Base-by-base conservation (phyloP, 129 eudicot genomes). In the Lonicera japonica region DNA sequence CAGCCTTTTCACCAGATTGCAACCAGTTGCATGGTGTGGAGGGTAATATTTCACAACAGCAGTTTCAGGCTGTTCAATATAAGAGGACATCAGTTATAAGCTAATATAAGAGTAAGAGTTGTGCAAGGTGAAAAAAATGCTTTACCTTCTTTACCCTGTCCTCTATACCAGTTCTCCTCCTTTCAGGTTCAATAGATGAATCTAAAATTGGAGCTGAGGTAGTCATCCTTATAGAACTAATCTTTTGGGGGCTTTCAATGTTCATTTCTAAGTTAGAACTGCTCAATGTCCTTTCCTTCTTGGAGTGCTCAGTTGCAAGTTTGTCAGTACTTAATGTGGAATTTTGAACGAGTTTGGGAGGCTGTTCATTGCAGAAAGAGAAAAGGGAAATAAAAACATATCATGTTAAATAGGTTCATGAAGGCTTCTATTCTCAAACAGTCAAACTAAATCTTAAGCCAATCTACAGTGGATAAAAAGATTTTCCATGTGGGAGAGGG, bases 301-400 rank as follows among this genome's bases (percentile, higher is more conserved):
- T 50, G 15, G 46, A 17, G 51, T 52, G 60, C 15, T 14, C 9
- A 21, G n/a, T 36, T 36, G 50, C 36, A 4, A 19, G 34, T 38
- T 34, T 65, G 20, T 65, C 51, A 11, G 22, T 25, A 54, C 10
- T 38, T n/a, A 14, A 24, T 11, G 7, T 15, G 61, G 20, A 29
- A 57, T 15, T 57, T 25, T 9, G 40, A 57, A 24, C 21, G 8
- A 24, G 11, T 15, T 25, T 24, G 8, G 41, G 25, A 57, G 61
- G 40, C 34, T 65, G 70, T 54, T 65, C 18, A 52, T 65, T 52
- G 9, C 20, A 29, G 25, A 29, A 29, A 29, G 36, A 29, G 36
- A 29, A 29, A 16, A 36, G 58, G 25, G 3, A 51, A 40, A 2
- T 15, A 19, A 60, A 43, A 8, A 10, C 50, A 43, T 14, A 3